A percentile compares a stretch with the other conserved stretches of the same genome.
These are phyloP conservation scores for Candolleomyces eurysporus DNA, from an alignment of 768 basidiomycete genomes.

Conservation along the genomic window DNA sequence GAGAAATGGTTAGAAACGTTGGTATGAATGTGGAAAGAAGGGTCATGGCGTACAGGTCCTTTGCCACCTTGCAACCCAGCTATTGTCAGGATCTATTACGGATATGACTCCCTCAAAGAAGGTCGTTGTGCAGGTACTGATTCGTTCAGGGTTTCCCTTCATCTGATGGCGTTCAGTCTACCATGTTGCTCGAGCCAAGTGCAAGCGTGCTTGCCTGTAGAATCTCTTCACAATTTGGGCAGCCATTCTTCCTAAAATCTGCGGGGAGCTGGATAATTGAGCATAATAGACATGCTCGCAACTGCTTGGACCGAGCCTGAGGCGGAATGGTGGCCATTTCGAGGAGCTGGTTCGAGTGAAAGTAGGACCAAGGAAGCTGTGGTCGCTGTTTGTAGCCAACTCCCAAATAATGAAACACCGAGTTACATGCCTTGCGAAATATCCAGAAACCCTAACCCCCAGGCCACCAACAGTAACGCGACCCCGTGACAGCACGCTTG, in stretches of 20 bases:
- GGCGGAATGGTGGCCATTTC: conserved; percentile 45
- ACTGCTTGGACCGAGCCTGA: conserved; percentile 64
- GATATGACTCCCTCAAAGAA: conserved; percentile 93
- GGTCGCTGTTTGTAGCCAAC: too few species aligned
- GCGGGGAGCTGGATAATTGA: conserved; percentile 81
- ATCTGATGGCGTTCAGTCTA: conserved; percentile 48
- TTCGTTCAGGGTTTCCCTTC: conserved; percentile 82
- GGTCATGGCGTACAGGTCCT: conserved; percentile 60
- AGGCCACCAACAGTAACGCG: too few species aligned
- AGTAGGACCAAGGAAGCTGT: too few species aligned
- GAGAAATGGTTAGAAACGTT: not conserved
- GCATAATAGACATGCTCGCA: conserved; percentile 92
- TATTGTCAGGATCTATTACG: conserved; percentile 78
- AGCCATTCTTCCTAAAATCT: conserved; percentile 85
- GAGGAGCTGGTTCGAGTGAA: not conserved
- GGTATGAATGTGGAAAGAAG: conserved; percentile 5
- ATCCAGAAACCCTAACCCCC: too few species aligned
- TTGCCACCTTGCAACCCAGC: conserved; percentile 98
- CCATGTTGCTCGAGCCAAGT: not conserved
- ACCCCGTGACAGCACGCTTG: too few species aligned
- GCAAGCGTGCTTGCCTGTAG: conserved; percentile 63
- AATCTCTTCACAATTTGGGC: conserved; percentile 96
- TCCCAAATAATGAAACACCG: too few species aligned
- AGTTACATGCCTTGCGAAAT: too few species aligned
- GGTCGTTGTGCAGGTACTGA: conserved; percentile 83